Percentiles rank a stretch among this genome's conserved stretches.
Evolutionary conservation across 2,329 filamentous ascomycete species (phyloP).

Genomic region (Aureobasidium sp.): DNA sequence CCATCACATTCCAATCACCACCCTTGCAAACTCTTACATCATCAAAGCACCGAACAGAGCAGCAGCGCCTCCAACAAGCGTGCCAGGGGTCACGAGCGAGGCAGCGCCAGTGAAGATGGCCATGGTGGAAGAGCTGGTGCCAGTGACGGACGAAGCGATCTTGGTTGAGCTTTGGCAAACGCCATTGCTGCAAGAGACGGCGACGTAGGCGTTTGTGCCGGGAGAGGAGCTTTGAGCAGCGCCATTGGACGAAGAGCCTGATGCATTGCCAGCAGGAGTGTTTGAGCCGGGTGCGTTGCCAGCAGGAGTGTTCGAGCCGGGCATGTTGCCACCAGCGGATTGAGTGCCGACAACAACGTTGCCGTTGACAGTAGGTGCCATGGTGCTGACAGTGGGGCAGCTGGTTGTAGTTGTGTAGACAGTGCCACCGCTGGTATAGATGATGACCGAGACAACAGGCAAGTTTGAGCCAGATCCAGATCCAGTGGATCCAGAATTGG

Average conservation of each 20-base stretch:
- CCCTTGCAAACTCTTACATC: background rate
- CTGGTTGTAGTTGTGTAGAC: constrained; percentile 4
- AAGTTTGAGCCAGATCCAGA: background rate
- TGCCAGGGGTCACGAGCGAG: background rate
- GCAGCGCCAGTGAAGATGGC: constrained; percentile 15
- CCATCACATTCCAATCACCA: background rate
- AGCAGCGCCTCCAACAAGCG: background rate
- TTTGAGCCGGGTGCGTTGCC: background rate
- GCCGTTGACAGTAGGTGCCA: background rate
- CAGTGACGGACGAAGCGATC: background rate
- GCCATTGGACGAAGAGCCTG: background rate
- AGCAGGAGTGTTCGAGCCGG: background rate
- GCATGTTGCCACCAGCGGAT: background rate
- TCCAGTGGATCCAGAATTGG: background rate
- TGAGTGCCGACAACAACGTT: background rate
- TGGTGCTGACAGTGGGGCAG: constrained; percentile 4
- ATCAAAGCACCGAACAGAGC: background rate
- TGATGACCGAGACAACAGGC: background rate
- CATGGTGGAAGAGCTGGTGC: background rate
- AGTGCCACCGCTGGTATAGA: background rate
- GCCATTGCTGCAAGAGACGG: background rate
- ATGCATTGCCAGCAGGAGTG: background rate
- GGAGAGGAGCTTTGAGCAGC: background rate
- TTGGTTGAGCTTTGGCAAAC: background rate
- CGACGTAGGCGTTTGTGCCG: background rate